phyloP scores from a whole-genome alignment of 352 stramenopile species.

The Thalassiosira livingstoniorum region DNA sequence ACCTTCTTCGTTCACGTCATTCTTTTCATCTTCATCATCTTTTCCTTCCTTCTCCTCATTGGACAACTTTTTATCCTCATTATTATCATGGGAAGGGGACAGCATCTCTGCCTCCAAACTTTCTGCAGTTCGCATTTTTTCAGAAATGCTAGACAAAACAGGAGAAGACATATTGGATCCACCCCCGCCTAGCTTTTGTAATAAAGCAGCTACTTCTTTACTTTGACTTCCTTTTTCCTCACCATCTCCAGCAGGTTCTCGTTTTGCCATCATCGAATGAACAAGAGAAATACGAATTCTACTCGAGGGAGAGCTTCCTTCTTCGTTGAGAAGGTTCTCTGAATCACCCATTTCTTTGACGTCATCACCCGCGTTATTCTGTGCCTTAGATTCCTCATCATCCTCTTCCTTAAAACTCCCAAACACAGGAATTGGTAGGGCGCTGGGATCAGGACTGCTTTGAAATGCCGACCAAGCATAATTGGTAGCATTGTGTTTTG shows the following conservation, averaged over 20 bases:
- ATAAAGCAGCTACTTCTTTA: slow-evolving; percentile 19
- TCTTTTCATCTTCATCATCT: slow-evolving; percentile 1
- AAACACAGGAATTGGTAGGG: slow-evolving; percentile 46
- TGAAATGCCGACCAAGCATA: slow-evolving; percentile 84
- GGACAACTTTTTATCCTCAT: too few relatives aligned
- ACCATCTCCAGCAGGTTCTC: slow-evolving; percentile 25
- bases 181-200: slow-evolving; percentile 27
- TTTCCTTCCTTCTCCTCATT: slow-evolving; percentile 4
- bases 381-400: neutral
- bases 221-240: neutral
- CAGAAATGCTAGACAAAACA: neutral
- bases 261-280: slow-evolving; percentile 44
- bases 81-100: slow-evolving; percentile 24
- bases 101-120: slow-evolving; percentile 58
- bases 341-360: slow-evolving; percentile 3
- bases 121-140: slow-evolving; percentile 45
- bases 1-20: neutral
- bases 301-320: slow-evolving; percentile 8
- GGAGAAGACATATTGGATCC: neutral
- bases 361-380: neutral
- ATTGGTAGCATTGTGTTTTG: slow-evolving; percentile 26
- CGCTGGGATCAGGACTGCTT: slow-evolving; percentile 75
- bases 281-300: slow-evolving; percentile 37
- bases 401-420: neutral
- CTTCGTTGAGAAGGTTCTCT: neutral